A percentile compares a stretch with the other conserved stretches of the same genome.
phyloP scores from a whole-genome alignment of 2,329 filamentous ascomycete species.

The Fusarium coicis region DNA sequence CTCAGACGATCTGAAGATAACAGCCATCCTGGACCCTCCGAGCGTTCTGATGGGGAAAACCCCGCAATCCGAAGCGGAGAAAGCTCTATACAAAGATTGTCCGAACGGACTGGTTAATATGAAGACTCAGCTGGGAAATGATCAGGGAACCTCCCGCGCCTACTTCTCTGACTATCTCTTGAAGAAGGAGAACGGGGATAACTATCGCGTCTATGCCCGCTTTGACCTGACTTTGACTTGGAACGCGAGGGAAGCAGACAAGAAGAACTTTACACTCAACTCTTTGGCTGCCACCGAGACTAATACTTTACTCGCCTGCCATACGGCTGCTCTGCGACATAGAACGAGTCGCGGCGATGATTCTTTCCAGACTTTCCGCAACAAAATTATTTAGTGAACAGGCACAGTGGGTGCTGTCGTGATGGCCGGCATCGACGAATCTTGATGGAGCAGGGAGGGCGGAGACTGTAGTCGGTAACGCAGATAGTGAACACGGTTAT shows the following conservation, averaged over 20 bases:
- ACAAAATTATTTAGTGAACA: neutral
- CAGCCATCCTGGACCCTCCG: neutral
- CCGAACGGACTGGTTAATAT: neutral
- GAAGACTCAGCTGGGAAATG: neutral
- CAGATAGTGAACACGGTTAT: neutral
- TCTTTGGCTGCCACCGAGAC: neutral
- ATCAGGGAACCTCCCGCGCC: neutral
- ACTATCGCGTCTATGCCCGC: neutral
- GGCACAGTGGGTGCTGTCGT: neutral
- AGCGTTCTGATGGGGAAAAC: neutral
- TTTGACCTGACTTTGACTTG: neutral
- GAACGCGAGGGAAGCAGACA: neutral
- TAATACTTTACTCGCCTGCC: neutral
- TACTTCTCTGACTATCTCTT: neutral
- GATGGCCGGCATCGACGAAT: neutral
- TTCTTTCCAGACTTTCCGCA: fast-evolving
- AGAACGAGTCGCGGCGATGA: neutral
- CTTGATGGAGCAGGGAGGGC: too few relatives aligned
- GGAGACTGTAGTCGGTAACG: too few relatives aligned
- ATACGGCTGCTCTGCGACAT: neutral
- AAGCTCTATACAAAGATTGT: neutral
- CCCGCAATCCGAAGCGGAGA: fast-evolving
- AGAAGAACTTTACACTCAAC: neutral
- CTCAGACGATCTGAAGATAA: neutral
- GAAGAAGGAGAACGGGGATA: neutral